These are phyloP conservation scores for Psilocybe sp. DNA, from an alignment of 768 basidiomycete species.

Conservation along the genomic window DNA sequence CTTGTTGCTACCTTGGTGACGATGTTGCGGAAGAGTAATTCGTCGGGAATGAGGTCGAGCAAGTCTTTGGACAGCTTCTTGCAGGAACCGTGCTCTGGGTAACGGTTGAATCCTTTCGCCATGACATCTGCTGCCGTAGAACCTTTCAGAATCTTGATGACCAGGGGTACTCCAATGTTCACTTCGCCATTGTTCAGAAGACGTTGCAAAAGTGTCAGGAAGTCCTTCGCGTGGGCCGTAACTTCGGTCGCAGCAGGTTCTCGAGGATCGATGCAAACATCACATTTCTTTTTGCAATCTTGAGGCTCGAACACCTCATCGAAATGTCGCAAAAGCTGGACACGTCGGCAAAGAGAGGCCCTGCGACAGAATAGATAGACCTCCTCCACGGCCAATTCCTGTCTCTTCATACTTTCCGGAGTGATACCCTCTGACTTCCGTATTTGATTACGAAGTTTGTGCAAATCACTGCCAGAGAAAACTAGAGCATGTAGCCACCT, in stretches of 20 bases:
- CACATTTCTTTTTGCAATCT: slow-evolving; percentile 71
- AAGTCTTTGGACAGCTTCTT: slow-evolving; percentile 52
- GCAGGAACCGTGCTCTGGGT: slow-evolving; percentile 54
- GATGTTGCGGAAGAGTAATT: slow-evolving; percentile 47
- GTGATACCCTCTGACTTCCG: slow-evolving; percentile 46
- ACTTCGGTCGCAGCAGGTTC: slow-evolving; percentile 53
- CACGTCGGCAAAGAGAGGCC: slow-evolving; percentile 80
- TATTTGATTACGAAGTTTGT: slow-evolving; percentile 58
- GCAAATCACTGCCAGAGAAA: slow-evolving; percentile 61
- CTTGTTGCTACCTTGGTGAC: slow-evolving; percentile 45
- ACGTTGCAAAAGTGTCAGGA: slow-evolving; percentile 55
- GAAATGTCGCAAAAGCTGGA: slow-evolving; percentile 87
- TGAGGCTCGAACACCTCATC: slow-evolving; percentile 72
- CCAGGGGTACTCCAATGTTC: slow-evolving; percentile 57
- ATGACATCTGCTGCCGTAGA: slow-evolving; percentile 44
- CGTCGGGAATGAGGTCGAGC: slow-evolving; percentile 63
- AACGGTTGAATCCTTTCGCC: slow-evolving; percentile 44
- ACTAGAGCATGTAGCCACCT: slow-evolving; percentile 41
- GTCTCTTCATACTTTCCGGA: slow-evolving; percentile 61
- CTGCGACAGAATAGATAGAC: slow-evolving; percentile 84
- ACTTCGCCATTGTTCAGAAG: slow-evolving; percentile 38
- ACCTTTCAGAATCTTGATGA: slow-evolving; percentile 66
- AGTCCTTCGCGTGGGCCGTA: slow-evolving; percentile 50
- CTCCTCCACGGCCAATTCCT: slow-evolving; percentile 57
- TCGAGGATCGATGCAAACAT: slow-evolving; percentile 69